Evolutionary conservation across 1,139 yeast genomes (phyloP), one percentile per base, ranked within the genome.

Genomic region (Blastobotrys arbuscula): DNA sequence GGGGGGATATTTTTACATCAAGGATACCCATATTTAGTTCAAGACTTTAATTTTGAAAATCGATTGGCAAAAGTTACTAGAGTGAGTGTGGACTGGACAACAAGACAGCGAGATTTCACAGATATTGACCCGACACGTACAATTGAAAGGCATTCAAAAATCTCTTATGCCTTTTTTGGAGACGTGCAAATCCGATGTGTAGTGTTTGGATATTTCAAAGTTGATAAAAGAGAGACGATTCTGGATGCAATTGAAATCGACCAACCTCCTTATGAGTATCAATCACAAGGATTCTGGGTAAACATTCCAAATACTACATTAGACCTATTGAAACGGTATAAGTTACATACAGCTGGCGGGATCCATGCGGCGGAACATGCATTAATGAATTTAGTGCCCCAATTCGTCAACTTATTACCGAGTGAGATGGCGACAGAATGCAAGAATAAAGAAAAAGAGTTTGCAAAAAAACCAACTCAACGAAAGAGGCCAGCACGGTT

Each of bases 311-410:
- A 66, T 2, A 59, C 60, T 12, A 84, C 88, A 0, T 62, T 90
- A n/a, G 79, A 79, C 2, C 54, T 81, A 1, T 71, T 90, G 24
- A 69, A 72, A 3, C 66, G 64, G 1, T 86, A 88, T 55, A 60
- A 71, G 2, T 68, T 92, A 39, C 84, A 79, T 39, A 69, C 82
- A 1, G 92, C 97, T 0, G 98, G 88, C 2, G 95, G 94, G 0
- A 87, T 92, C n/a, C 99, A 94, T 68, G 97, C 95, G 5, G 95
- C 96, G 0, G 94, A 89, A 57, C 99, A 92, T 69, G 88, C 88
- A 0, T 70, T 90, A 1, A 82, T 88, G 77, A 84, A 84, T 44
- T 74, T 85, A 54, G 64, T 89, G 23, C 95, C 96, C 0, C 58
- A 76, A 4, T 78, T 79, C 53, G 78, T 78, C 8, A 80, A 80